Conservation (phyloP, 1,139 yeast species). For the Kazachstania sp. region DNA sequence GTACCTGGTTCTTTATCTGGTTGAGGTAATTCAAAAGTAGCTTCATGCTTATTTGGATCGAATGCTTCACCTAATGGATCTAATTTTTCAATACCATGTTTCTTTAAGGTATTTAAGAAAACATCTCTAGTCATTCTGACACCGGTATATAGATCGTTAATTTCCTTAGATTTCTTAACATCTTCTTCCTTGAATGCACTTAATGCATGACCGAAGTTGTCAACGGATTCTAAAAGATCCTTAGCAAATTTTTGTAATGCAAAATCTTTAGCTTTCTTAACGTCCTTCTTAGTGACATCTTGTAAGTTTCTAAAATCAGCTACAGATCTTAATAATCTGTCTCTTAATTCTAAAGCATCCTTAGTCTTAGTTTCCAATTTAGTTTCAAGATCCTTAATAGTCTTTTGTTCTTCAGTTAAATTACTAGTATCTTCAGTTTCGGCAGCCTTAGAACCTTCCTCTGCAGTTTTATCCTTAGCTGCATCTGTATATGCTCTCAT, state of each 20-base stretch:
- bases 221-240: constrained; percentile 82
- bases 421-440: constrained; percentile 6
- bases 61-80: constrained; percentile 80
- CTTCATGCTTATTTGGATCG: constrained; percentile 91
- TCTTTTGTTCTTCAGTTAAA: constrained; percentile 16
- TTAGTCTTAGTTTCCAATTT: constrained; percentile 63
- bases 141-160: constrained; percentile 76
- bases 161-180: constrained; percentile 49
- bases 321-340: constrained; percentile 70
- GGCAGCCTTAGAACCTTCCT: constrained; percentile 6
- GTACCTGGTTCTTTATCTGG: constrained; percentile 91
- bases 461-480: constrained; percentile 15
- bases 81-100: constrained; percentile 73
- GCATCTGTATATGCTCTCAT: constrained; percentile 19
- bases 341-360: constrained; percentile 75
- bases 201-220: constrained; percentile 84
- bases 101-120: constrained; percentile 73
- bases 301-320: constrained; percentile 94
- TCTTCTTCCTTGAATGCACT: constrained; percentile 62
- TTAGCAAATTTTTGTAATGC: constrained; percentile 90
- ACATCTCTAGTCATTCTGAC: constrained; percentile 84
- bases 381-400: constrained; percentile 40
- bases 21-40: constrained; percentile 80
- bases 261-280: constrained; percentile 80
- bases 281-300: constrained; percentile 80